Evolutionary conservation across 2,329 filamentous ascomycete species (phyloP).

Genomic region (Coccinonectria pachysandricola): DNA sequence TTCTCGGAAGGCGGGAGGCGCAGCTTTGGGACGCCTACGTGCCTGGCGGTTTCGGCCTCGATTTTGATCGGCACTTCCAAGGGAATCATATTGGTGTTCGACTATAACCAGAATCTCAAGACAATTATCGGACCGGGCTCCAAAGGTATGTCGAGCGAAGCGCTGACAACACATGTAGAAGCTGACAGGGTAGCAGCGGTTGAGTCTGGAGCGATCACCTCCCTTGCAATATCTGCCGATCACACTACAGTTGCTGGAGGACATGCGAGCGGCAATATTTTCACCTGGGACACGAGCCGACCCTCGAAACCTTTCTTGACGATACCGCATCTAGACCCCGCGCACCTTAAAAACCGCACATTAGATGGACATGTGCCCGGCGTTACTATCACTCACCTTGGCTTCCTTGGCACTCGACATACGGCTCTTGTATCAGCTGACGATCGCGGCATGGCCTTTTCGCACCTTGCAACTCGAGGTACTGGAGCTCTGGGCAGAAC

Average conservation of each 20-base stretch:
- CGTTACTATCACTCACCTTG: slow-evolving; percentile 76
- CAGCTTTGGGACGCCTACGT: slow-evolving; percentile 87
- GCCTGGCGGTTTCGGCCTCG: slow-evolving; percentile 74
- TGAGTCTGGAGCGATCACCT: slow-evolving; percentile 79
- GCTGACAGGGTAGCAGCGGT: slow-evolving; percentile 51
- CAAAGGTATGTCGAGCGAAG: slow-evolving; percentile 49
- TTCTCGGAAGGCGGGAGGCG: slow-evolving; percentile 89
- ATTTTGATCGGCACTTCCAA: slow-evolving; percentile 91
- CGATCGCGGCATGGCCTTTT: slow-evolving; percentile 94
- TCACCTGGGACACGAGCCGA: slow-evolving; percentile 87
- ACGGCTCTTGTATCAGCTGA: slow-evolving; percentile 94
- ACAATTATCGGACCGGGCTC: slow-evolving; percentile 89
- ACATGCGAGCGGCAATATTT: slow-evolving; percentile 83
- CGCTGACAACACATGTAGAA: too few relatives aligned
- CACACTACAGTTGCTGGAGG: slow-evolving; percentile 86
- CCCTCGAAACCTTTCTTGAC: slow-evolving; percentile 81
- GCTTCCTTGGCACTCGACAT: slow-evolving; percentile 85
- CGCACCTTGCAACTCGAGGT: slow-evolving; percentile 85
- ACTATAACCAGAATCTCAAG: slow-evolving; percentile 93
- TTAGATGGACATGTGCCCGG: slow-evolving; percentile 73
- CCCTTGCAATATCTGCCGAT: slow-evolving; percentile 85
- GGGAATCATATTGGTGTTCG: slow-evolving; percentile 89
- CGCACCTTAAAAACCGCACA: slow-evolving; percentile 53
- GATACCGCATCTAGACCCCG: slow-evolving; percentile 65
- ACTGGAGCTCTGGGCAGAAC: slow-evolving; percentile 75